phyloP scores from a whole-genome alignment of 2,329 filamentous ascomycete species.

The Cordyceps javanica region DNA sequence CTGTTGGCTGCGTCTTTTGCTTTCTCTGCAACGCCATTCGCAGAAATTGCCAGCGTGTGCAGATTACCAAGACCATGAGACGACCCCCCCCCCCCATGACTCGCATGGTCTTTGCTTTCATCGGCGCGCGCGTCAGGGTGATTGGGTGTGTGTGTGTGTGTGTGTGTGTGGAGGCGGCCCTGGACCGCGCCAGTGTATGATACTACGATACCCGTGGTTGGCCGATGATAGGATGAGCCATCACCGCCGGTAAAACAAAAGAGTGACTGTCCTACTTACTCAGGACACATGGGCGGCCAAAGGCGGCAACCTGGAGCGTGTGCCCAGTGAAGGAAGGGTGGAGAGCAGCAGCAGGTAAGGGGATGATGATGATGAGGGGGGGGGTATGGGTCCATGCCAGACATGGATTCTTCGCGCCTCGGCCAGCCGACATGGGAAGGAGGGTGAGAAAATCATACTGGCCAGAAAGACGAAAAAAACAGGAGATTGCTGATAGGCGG shows the following conservation, averaged over 20 bases:
- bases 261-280: too few species aligned
- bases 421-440: neutral
- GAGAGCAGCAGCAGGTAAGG: too few species aligned
- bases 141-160: too few species aligned
- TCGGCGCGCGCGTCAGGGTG: neutral
- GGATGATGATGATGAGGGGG: too few species aligned
- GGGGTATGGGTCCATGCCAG: too few species aligned
- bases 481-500: neutral
- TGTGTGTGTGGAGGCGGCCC: neutral
- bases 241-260: too few species aligned
- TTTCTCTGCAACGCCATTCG: neutral
- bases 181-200: neutral
- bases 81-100: slow-evolving; percentile 1
- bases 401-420: neutral
- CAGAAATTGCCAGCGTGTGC: neutral
- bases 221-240: neutral
- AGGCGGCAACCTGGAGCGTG: neutral
- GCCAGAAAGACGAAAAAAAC: neutral
- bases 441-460: neutral
- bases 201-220: neutral
- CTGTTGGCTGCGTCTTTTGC: neutral
- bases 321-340: neutral
- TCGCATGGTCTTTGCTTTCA: slow-evolving; percentile 1
- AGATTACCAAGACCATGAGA: neutral
- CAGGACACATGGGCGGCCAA: neutral